Percentiles rank a stretch among this genome's conserved stretches.
Conservation (phyloP, 202 grass and related monocot genomes). For the Eragrostis tef region DNA sequence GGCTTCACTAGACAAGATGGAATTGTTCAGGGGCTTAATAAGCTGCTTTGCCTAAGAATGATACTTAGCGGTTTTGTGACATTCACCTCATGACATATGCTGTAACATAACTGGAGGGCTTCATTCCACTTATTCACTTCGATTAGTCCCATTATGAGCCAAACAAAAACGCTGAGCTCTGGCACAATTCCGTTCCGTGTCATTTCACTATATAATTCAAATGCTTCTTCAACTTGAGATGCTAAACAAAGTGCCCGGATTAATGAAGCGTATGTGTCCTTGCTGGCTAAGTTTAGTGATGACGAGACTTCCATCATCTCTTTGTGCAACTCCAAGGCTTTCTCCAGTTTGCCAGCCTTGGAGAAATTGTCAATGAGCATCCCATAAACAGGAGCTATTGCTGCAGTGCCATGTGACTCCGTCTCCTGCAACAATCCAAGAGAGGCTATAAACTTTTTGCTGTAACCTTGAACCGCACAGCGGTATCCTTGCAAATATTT, state of each 20-base stretch:
- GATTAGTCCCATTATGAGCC: conserved; percentile 75
- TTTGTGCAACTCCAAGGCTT: conserved; percentile 80
- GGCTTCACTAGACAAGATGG: background rate
- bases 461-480: conserved; percentile 74
- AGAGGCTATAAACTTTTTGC: conserved; percentile 74
- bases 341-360: conserved; percentile 74
- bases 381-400: conserved; percentile 74
- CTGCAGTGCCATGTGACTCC: conserved; percentile 53
- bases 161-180: conserved; percentile 73
- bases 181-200: conserved; percentile 55
- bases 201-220: conserved; percentile 84
- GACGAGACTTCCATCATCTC: conserved; percentile 65
- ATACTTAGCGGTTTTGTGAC: conserved; percentile 20
- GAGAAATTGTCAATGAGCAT: conserved; percentile 81
- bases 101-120: conserved; percentile 79
- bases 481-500: conserved; percentile 64
- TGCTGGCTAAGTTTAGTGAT: conserved; percentile 50
- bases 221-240: conserved; percentile 76
- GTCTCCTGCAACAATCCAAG: conserved; percentile 76
- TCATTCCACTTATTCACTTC: conserved; percentile 77
- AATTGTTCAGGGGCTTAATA: background rate
- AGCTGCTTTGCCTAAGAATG: conserved; percentile 2
- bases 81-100: conserved; percentile 77
- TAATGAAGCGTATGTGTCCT: conserved; percentile 59
- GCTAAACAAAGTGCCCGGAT: conserved; percentile 83